These are phyloP conservation scores for Alternaria arbusti DNA, from an alignment of 2,329 filamentous ascomycete species.

Conservation along the genomic window DNA sequence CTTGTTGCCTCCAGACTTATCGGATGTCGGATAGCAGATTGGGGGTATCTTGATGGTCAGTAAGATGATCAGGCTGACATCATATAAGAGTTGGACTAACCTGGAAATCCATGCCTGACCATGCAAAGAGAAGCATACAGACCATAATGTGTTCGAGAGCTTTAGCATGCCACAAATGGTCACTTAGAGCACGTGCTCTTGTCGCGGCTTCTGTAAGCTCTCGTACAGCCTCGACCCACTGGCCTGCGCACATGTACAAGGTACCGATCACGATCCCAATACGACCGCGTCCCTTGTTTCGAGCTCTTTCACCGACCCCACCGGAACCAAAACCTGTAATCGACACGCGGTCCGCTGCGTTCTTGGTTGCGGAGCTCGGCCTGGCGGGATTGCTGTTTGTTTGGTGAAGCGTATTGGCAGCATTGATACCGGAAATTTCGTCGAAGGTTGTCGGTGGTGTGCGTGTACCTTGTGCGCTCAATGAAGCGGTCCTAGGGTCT, in stretches of 20 bases:
- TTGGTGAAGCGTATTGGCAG: conserved; percentile 52
- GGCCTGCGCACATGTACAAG: conserved; percentile 85
- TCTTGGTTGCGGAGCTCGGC: conserved; percentile 57
- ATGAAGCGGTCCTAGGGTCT: conserved; percentile 35
- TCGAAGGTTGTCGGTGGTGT: conserved; percentile 59
- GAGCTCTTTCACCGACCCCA: conserved; percentile 76
- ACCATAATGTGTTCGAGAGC: conserved; percentile 86
- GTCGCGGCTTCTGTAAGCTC: conserved; percentile 82
- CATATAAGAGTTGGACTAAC: conserved; percentile 51
- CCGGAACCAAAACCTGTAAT: conserved; percentile 68
- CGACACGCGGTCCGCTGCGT: conserved; percentile 66
- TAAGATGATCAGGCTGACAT: background rate
- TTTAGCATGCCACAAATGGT: conserved; percentile 98
- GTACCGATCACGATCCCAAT: conserved; percentile 81
- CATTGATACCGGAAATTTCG: conserved; percentile 46
- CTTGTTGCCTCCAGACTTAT: conserved; percentile 55
- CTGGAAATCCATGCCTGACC: conserved; percentile 83
- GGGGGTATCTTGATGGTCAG: conserved; percentile 56
- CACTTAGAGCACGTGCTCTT: conserved; percentile 78
- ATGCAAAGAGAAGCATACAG: conserved; percentile 81
- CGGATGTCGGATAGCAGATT: conserved; percentile 59
- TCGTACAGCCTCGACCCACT: conserved; percentile 86
- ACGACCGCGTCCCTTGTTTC: conserved; percentile 81
- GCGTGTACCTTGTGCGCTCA: conserved; percentile 33
- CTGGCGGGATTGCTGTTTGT: conserved; percentile 34